Evolutionary conservation across 108 stramenopile species (phyloP).

Genomic region (Cafeteria roenbergensis): DNA sequence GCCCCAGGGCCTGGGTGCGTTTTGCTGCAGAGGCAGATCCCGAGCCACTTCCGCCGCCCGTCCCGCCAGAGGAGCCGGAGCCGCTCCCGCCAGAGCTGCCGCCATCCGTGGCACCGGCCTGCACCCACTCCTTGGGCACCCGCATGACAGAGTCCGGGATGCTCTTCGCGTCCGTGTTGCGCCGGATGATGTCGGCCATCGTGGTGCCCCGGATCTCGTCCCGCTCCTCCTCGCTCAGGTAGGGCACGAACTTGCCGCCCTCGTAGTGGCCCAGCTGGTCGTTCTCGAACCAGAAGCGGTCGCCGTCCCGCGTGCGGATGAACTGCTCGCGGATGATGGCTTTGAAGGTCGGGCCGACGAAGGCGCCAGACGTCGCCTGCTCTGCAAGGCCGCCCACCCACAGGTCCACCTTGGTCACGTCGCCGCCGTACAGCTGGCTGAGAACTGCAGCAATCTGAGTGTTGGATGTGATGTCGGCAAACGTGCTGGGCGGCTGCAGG

Average conservation of each 20-base stretch:
- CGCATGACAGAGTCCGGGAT: not conserved
- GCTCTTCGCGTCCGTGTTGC: not conserved
- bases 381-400: conserved; percentile 30
- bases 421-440: conserved; percentile 11
- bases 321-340: conserved; percentile 22
- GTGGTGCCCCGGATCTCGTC: not conserved
- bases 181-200: not conserved
- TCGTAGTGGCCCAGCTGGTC: not conserved
- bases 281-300: conserved; percentile 23
- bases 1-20: too few relatives aligned
- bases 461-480: conserved; percentile 16
- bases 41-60: too few relatives aligned
- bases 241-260: not conserved
- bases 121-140: not conserved
- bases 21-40: too few relatives aligned
- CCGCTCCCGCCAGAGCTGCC: too few relatives aligned
- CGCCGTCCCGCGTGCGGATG: conserved; percentile 25
- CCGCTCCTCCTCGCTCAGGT: not conserved
- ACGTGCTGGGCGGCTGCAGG: conserved; percentile 1
- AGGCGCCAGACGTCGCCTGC: not conserved
- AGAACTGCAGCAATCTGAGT: not conserved
- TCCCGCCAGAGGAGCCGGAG: too few relatives aligned
- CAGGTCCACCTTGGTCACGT: conserved; percentile 23
- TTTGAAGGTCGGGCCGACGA: conserved; percentile 13
- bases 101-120: too few relatives aligned